A percentile compares a stretch with the other conserved stretches of the same genome.
Conservation (phyloP, 1,284 basidiomycete genomes). For the Sparassis latifolia region DNA sequence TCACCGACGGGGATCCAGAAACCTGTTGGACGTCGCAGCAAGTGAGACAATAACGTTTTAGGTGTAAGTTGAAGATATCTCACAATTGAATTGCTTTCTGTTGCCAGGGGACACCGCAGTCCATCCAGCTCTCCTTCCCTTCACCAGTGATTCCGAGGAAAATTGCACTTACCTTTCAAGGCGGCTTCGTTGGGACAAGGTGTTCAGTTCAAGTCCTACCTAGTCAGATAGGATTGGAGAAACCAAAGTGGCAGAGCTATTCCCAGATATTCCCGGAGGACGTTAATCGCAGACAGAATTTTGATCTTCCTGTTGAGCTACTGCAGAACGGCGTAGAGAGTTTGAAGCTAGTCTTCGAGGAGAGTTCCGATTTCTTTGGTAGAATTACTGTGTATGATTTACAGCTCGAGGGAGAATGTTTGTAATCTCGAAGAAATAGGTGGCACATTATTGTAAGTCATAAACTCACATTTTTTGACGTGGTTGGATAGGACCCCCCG, state of each 20-base stretch:
- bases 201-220: constrained; percentile 44
- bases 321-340: constrained; percentile 30
- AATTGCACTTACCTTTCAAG: constrained; percentile 71
- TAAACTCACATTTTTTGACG: too few species aligned
- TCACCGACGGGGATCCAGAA: constrained; percentile 66
- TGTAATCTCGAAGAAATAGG: not conserved
- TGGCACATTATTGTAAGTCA: too few species aligned
- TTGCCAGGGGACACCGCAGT: constrained; percentile 65
- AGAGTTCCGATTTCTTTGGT: constrained; percentile 76
- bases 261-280: constrained; percentile 67
- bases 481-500: too few species aligned
- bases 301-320: constrained; percentile 35
- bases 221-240: constrained; percentile 17
- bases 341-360: constrained; percentile 65
- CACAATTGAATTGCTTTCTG: too few species aligned
- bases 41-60: constrained; percentile 28
- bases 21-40: constrained; percentile 83
- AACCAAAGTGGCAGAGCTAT: constrained; percentile 37
- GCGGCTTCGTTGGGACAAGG: constrained; percentile 70
- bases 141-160: constrained; percentile 44
- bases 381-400: constrained; percentile 68
- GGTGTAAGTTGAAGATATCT: too few species aligned
- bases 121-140: constrained; percentile 56
- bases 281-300: constrained; percentile 63
- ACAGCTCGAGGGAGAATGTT: constrained; percentile 37